Conservation (phyloP, 1,139 yeast species). For the Candida pseudoviswanathii region DNA sequence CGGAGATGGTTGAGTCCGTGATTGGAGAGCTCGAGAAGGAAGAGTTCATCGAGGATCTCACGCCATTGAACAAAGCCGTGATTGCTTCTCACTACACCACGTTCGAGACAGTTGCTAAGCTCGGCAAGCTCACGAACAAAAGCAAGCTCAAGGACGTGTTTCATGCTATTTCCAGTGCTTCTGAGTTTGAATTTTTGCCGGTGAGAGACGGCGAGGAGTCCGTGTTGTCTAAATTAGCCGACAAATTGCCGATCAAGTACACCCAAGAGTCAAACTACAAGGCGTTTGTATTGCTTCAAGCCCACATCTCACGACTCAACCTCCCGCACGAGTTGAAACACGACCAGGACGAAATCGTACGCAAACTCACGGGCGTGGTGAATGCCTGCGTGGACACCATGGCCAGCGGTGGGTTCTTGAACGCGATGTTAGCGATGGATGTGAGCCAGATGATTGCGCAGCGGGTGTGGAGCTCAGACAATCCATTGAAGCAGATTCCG, state of each 20-base stretch:
- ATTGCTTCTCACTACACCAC: conserved; percentile 75
- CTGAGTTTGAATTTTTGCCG: conserved; percentile 68
- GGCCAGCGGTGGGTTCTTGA: conserved; percentile 78
- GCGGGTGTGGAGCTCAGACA: conserved; percentile 81
- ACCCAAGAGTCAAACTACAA: conserved; percentile 58
- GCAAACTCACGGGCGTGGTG: conserved; percentile 51
- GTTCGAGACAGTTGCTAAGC: conserved; percentile 64
- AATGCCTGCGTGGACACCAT: conserved; percentile 74
- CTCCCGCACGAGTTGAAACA: conserved; percentile 56
- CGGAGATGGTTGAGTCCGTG: conserved; percentile 80
- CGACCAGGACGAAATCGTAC: conserved; percentile 59
- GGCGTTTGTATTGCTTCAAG: conserved; percentile 75
- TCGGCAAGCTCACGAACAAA: conserved; percentile 53
- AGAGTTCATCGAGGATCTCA: conserved; percentile 56
- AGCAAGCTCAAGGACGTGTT: conserved; percentile 65
- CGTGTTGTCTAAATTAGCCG: conserved; percentile 52
- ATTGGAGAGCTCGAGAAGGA: conserved; percentile 64
- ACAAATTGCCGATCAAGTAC: conserved; percentile 61
- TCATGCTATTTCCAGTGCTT: conserved; percentile 65
- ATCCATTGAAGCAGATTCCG: conserved; percentile 83
- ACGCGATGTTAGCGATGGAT: conserved; percentile 84
- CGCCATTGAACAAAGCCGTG: conserved; percentile 68
- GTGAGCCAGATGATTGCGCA: conserved; percentile 87
- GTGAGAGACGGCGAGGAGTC: conserved; percentile 61
- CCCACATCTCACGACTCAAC: conserved; percentile 69